phyloP scores from a whole-genome alignment of 106 monocot species.

The Allium fistulosum region DNA sequence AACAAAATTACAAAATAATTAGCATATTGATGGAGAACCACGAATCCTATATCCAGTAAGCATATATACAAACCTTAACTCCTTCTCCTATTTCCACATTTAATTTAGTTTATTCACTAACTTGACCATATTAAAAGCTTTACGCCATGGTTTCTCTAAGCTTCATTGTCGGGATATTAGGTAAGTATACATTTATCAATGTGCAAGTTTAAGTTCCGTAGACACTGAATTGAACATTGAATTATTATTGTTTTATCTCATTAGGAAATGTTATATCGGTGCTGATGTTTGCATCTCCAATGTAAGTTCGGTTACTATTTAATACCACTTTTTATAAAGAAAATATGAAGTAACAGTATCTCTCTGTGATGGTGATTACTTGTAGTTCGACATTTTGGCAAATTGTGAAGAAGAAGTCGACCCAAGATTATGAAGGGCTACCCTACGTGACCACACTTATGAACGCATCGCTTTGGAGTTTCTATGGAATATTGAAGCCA shows the following conservation, averaged over 20 bases:
- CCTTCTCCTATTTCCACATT: too few species aligned
- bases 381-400: conserved; percentile 39
- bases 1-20: too few species aligned
- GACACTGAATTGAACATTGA: not conserved
- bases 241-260: not conserved
- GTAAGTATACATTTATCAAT: conserved; percentile 5
- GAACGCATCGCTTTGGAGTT: conserved; percentile 44
- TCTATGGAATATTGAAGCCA: conserved; percentile 45
- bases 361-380: not conserved
- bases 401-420: conserved; percentile 36
- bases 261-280: conserved; percentile 46
- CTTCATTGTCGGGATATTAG: conserved; percentile 38
- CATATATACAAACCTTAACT: too few species aligned
- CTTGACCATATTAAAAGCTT: not conserved
- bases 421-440: conserved; percentile 27
- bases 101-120: too few species aligned
- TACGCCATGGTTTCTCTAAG: conserved; percentile 27
- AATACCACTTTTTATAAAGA: conserved; percentile 4
- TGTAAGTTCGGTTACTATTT: conserved; percentile 18
- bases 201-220: not conserved
- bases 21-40: too few species aligned
- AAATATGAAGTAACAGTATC: not conserved
- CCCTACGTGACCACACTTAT: conserved; percentile 48
- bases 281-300: conserved; percentile 28
- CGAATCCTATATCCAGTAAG: too few species aligned